A percentile compares a stretch with the other conserved stretches of the same genome.
Conservation (phyloP, 208 protist species). For the Wallacemonas sp. region DNA sequence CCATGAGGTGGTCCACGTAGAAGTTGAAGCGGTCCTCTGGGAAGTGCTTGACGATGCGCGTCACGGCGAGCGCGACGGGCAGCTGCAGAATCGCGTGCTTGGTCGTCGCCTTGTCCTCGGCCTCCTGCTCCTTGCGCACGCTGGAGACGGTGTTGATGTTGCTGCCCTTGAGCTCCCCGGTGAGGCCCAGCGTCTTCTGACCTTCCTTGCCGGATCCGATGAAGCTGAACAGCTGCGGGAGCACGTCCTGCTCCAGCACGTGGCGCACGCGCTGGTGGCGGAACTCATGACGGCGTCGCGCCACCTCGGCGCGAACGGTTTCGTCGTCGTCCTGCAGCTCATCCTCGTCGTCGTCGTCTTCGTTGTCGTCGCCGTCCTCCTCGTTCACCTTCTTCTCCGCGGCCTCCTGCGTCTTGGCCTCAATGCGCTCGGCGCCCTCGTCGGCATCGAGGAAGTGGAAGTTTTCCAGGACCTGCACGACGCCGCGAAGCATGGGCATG, state of each 20-base stretch:
- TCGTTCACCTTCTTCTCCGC: constrained; percentile 18
- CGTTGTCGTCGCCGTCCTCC: constrained; percentile 19
- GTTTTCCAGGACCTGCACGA: constrained; percentile 86
- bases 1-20: constrained; percentile 78
- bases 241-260: constrained; percentile 77
- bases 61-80: constrained; percentile 87
- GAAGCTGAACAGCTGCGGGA: constrained; percentile 88
- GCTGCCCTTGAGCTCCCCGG: constrained; percentile 30
- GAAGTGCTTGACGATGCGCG: constrained; percentile 85
- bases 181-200: constrained; percentile 24
- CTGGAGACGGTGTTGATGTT: constrained; percentile 68
- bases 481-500: constrained; percentile 81
- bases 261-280: constrained; percentile 62
- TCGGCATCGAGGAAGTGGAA: constrained; percentile 82
- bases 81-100: constrained; percentile 81
- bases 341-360: constrained; percentile 68
- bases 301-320: constrained; percentile 31
- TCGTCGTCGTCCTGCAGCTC: constrained; percentile 32
- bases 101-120: constrained; percentile 55
- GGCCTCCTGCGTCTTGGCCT: background rate
- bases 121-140: constrained; percentile 63
- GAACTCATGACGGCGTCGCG: constrained; percentile 47
- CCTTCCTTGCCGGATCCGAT: constrained; percentile 28
- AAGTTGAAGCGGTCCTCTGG: constrained; percentile 71
- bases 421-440: background rate